Conservation (phyloP, 495 filamentous ascomycete genomes). For the Hypomontagnella submonticulosa region DNA sequence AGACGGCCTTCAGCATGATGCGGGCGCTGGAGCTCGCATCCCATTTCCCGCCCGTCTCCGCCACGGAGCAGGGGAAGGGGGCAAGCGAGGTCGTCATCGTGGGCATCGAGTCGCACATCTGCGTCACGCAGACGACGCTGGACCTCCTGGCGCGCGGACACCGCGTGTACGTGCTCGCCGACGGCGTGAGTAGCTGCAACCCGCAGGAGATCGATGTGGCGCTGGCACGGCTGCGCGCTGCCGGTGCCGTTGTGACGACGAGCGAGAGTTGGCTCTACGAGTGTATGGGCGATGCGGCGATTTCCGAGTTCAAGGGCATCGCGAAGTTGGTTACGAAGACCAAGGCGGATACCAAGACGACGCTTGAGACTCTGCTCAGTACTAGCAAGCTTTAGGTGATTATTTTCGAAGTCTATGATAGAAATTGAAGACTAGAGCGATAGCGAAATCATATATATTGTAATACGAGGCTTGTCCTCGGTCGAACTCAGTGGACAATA, state of each 20-base stretch:
- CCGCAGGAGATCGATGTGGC: constrained; percentile 82
- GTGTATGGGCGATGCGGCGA: constrained; percentile 86
- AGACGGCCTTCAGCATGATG: constrained; percentile 90
- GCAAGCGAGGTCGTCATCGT: constrained; percentile 69
- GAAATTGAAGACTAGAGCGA: too few relatives aligned
- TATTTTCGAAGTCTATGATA: too few relatives aligned
- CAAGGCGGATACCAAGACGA: constrained; percentile 70
- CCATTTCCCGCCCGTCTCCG: constrained; percentile 23
- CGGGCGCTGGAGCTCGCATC: constrained; percentile 44
- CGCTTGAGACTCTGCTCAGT: constrained; percentile 70
- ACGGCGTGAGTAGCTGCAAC: constrained; percentile 90
- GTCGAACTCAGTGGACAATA: too few relatives aligned
- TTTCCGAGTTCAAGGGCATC: constrained; percentile 78
- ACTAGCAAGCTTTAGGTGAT: too few relatives aligned
- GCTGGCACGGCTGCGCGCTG: constrained; percentile 75
- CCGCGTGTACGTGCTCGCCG: constrained; percentile 87
- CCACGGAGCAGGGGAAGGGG: constrained; percentile 6
- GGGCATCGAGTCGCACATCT: constrained; percentile 95
- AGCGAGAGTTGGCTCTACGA: constrained; percentile 95
- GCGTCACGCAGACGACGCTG: constrained; percentile 90
- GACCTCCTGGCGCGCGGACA: constrained; percentile 81
- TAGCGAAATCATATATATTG: too few relatives aligned
- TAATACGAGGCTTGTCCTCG: too few relatives aligned
- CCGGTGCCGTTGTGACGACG: constrained; percentile 82
- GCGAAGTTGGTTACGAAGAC: constrained; percentile 83